A percentile compares a stretch with the other conserved stretches of the same genome.
Evolutionary conservation across 2,329 filamentous ascomycete genomes (phyloP).

Genomic region (Chrysosphaeria jannelii): DNA sequence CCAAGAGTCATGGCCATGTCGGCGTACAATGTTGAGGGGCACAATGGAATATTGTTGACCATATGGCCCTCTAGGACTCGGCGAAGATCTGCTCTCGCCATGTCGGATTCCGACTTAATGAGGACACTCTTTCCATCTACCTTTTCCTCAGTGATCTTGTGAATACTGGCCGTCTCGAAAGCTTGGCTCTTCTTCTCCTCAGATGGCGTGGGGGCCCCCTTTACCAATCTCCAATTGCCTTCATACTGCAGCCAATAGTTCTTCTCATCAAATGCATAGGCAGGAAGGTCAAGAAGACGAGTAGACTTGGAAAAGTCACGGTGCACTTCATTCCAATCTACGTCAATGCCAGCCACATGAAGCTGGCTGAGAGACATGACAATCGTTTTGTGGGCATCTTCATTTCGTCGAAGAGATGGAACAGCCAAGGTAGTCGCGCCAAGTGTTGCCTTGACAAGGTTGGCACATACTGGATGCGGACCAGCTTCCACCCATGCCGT

Average conservation of each 20-base stretch:
- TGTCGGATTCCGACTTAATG: constrained; percentile 33
- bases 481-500: constrained; percentile 45
- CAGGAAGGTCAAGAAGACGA: constrained; percentile 28
- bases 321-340: constrained; percentile 45
- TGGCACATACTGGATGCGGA: constrained; percentile 38
- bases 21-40: constrained; percentile 24
- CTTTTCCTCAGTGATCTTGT: constrained; percentile 30
- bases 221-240: constrained; percentile 42
- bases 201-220: constrained; percentile 27
- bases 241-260: constrained; percentile 34
- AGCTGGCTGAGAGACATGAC: constrained; percentile 24
- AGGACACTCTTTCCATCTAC: constrained; percentile 26
- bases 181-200: too few relatives aligned
- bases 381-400: constrained; percentile 33
- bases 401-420: constrained; percentile 29
- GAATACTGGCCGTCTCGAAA: constrained; percentile 37
- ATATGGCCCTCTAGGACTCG: constrained; percentile 31
- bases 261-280: constrained; percentile 43
- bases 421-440: constrained; percentile 21
- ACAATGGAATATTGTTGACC: constrained; percentile 35
- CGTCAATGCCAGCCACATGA: constrained; percentile 26
- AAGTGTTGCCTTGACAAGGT: constrained; percentile 36
- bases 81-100: constrained; percentile 30
- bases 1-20: constrained; percentile 22
- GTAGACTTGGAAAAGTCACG: constrained; percentile 13